Percentiles rank a stretch among this genome's conserved stretches.
Conservation (phyloP, 306 rosid species). For the Lathyrus oleraceus region DNA sequence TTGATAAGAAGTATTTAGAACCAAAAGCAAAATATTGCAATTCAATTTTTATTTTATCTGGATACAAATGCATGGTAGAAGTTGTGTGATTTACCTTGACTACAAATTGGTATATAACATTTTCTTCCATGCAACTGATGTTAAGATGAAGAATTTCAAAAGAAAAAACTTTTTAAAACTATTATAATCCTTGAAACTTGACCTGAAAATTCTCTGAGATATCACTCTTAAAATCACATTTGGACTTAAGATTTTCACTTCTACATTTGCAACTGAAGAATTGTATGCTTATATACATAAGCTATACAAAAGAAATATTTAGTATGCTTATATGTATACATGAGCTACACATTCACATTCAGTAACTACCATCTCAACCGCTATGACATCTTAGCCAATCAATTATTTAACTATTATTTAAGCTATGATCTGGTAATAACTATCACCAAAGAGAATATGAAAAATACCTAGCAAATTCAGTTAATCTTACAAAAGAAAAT, state of each 20-base stretch:
- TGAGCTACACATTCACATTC: neutral
- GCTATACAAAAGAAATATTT: neutral
- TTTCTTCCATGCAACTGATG: constrained; percentile 87
- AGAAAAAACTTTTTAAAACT: too few species aligned
- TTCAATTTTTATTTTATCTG: too few species aligned
- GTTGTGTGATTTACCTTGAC: constrained; percentile 3
- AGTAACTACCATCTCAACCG: neutral
- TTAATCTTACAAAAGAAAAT: constrained; percentile 36
- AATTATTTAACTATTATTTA: too few species aligned
- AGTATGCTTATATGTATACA: neutral
- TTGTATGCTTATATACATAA: too few species aligned
- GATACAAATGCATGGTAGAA: neutral
- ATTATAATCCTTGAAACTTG: too few species aligned
- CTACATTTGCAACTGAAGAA: too few species aligned
- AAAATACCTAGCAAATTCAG: constrained; percentile 28
- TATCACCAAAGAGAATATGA: neutral
- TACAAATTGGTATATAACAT: constrained; percentile 40
- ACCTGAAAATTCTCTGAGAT: too few species aligned
- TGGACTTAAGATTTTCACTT: too few species aligned
- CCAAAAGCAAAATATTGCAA: too few species aligned
- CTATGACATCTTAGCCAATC: neutral
- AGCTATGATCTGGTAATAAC: too few species aligned
- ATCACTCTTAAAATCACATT: too few species aligned
- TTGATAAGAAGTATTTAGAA: too few species aligned
- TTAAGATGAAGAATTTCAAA: constrained; percentile 69